Evolutionary conservation across 2,329 filamentous ascomycete genomes (phyloP).

Genomic region (Ceratocystis huliohia): DNA sequence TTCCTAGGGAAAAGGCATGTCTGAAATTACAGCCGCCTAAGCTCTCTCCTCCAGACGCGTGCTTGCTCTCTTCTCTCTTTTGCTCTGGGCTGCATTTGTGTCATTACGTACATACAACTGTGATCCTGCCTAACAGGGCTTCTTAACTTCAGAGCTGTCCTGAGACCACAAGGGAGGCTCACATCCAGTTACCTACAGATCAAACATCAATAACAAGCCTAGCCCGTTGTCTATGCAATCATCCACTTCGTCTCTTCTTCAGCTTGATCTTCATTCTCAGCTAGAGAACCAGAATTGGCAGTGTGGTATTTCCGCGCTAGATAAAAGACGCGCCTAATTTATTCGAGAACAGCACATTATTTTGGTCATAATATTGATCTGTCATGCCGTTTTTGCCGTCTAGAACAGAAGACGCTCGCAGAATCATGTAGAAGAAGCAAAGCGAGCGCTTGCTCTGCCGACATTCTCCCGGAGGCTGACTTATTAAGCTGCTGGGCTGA

Average conservation of each 20-base stretch:
- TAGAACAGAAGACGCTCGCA: not conserved
- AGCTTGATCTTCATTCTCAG: no score
- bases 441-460: not conserved
- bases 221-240: not conserved
- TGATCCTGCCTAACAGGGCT: not conserved
- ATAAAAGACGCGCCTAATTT: not conserved
- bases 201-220: not conserved
- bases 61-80: not conserved
- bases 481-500: not conserved
- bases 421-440: conserved; percentile 1
- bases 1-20: not conserved
- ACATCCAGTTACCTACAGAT: not conserved
- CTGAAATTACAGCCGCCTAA: not conserved
- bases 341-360: not conserved
- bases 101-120: not conserved
- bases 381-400: not conserved
- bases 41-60: not conserved
- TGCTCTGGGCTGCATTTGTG: not conserved
- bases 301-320: no score
- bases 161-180: not conserved
- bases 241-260: no score
- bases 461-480: not conserved
- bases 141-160: not conserved
- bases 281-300: no score
- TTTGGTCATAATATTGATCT: not conserved